Evolutionary conservation across 768 basidiomycete species (phyloP), one percentile per base, ranked within the genome.

Genomic region (Mrakia gelida): DNA sequence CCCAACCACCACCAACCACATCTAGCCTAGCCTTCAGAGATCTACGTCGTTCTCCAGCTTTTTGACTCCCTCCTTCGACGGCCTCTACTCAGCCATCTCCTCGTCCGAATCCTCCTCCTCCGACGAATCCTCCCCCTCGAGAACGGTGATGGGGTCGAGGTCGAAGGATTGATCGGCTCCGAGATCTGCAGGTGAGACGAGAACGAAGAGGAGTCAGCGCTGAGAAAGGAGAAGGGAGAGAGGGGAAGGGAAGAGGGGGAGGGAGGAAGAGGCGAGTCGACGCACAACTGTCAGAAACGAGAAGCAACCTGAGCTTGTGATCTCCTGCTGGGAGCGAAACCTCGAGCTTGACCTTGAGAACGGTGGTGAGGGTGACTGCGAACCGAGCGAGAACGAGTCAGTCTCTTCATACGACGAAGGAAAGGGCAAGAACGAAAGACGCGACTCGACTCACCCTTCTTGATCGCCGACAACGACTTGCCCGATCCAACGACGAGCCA

Each of bases 401-500:
- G 65, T 67, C 18, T 21, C 9, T n/a, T n/a, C n/a, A 16, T 21
- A 28, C 23, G 34, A n/a, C 0, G 18, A 28, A 71, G 11, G n/a
- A 26, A 41, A n/a, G 21, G 15, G n/a, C 0, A 10, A 49, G 16
- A 6, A 41, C 2, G n/a, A 49, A 15, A 43, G 38, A 28, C 15
- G 28, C 30, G 59, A 38, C 38, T 28, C 30, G 59, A 59, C 59
- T 59, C 26, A 59, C 59, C 72, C 62, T 91, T 91, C 88, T 95
- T 89, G 87, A 92, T 87, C 86, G 85, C 93, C 87, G 94, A 90
- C 18, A 99, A 86, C 81, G 94, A 92, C 54, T 90, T 89, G n/a
- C 89, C 90, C 0, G 79, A 80, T 18, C 80, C 94, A 18, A 98
- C 88, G 68, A 98, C 95, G 49, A 98, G 88, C 95, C 95, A 98